Evolutionary conservation across 495 filamentous ascomycete species (phyloP).

Genomic region (Xylaria sp.): DNA sequence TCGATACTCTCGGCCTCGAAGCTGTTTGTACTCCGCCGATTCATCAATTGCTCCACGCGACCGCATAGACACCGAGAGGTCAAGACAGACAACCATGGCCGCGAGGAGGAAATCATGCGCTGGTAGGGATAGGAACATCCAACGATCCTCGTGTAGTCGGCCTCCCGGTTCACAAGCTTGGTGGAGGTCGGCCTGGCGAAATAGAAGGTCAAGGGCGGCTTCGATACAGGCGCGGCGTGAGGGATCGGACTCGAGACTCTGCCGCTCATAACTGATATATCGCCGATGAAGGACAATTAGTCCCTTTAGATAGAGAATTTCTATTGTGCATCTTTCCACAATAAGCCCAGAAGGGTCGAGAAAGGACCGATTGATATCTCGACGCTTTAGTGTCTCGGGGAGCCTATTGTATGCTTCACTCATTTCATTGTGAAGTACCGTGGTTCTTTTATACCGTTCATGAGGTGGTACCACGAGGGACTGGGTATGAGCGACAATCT

Average conservation of each 20-base stretch:
- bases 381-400: conserved; percentile 43
- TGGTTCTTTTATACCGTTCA: conserved; percentile 38
- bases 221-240: conserved; percentile 53
- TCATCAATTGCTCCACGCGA: conserved; percentile 1
- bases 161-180: conserved; percentile 48
- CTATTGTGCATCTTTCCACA: conserved; percentile 50
- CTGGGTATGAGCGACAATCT: conserved; percentile 50
- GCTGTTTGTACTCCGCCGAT: background rate
- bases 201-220: conserved; percentile 50
- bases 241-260: conserved; percentile 34
- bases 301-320: conserved; percentile 51
- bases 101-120: conserved; percentile 59
- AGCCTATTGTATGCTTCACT: conserved; percentile 43
- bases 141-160: conserved; percentile 51
- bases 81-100: conserved; percentile 60
- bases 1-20: conserved; percentile 13
- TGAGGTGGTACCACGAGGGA: conserved; percentile 42
- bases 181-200: conserved; percentile 45
- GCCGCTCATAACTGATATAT: conserved; percentile 44
- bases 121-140: conserved; percentile 55
- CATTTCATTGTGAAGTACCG: conserved; percentile 45
- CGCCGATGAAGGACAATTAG: conserved; percentile 52
- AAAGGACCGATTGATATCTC: conserved; percentile 47
- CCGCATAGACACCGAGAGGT: conserved; percentile 40
- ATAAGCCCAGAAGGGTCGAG: conserved; percentile 48